phyloP scores from a whole-genome alignment of 1,139 yeast genomes.

The Scheffersomyces titani region DNA sequence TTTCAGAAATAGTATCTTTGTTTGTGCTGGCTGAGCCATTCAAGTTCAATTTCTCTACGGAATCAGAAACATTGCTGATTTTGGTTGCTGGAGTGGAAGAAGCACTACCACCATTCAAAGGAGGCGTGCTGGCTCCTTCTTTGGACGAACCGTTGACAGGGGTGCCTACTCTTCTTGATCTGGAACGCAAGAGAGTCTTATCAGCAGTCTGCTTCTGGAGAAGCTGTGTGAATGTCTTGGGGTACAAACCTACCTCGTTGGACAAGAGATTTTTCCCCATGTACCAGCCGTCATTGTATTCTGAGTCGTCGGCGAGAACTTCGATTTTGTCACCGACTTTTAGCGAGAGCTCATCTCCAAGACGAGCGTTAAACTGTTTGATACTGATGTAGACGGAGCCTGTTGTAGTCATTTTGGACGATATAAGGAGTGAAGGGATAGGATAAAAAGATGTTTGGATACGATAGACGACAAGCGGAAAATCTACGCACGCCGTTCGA shows the following conservation, averaged over 20 bases:
- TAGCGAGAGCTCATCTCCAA: constrained; percentile 85
- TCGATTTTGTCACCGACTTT: constrained; percentile 84
- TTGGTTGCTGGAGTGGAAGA: not conserved
- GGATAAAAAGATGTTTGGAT: not conserved
- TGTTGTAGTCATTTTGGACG: constrained; percentile 5
- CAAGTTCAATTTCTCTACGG: not conserved
- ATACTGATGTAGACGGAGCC: constrained; percentile 54
- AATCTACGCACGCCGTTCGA: not conserved
- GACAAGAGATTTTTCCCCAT: constrained; percentile 77
- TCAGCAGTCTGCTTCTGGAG: constrained; percentile 20
- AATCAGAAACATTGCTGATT: not conserved
- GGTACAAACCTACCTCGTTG: constrained; percentile 80
- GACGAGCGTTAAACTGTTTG: constrained; percentile 81
- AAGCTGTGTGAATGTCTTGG: constrained; percentile 75
- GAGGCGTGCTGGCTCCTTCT: not conserved
- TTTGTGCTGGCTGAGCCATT: constrained; percentile 1
- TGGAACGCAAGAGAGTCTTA: constrained; percentile 48
- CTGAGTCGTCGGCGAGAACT: constrained; percentile 88
- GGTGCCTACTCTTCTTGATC: constrained; percentile 54
- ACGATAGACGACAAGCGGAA: not conserved
- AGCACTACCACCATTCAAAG: not conserved
- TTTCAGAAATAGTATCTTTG: constrained; percentile 70
- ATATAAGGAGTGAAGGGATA: not conserved
- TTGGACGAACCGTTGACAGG: constrained; percentile 10
- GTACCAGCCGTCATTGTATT: constrained; percentile 98